Conservation (phyloP, 2,329 filamentous ascomycete genomes). For the Emergomyces orientalis region DNA sequence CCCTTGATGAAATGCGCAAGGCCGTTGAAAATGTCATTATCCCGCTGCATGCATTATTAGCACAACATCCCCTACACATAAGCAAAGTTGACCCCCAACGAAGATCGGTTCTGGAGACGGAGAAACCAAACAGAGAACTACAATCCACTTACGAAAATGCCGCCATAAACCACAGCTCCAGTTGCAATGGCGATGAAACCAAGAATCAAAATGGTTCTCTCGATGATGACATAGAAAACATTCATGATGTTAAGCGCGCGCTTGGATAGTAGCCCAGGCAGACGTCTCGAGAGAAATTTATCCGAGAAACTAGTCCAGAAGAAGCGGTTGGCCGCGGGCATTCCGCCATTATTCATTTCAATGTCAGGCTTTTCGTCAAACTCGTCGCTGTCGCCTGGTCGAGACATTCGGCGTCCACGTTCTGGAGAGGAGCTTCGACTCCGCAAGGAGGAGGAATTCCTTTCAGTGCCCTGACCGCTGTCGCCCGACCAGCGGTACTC, state of each 20-base stretch:
- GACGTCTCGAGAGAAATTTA: slow-evolving; percentile 44
- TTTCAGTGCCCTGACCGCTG: slow-evolving; percentile 66
- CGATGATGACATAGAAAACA: slow-evolving; percentile 57
- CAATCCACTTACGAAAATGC: slow-evolving; percentile 63
- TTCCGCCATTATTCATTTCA: slow-evolving; percentile 17
- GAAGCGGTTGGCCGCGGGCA: slow-evolving; percentile 28
- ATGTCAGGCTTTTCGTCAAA: slow-evolving; percentile 40
- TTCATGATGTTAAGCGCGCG: slow-evolving; percentile 50
- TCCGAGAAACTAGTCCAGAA: slow-evolving; percentile 40
- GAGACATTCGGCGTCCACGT: slow-evolving; percentile 36
- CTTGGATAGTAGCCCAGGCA: slow-evolving; percentile 48
- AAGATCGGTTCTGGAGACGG: too few species aligned
- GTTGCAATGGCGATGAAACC: slow-evolving; percentile 64
- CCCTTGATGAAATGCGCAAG: slow-evolving; percentile 92
- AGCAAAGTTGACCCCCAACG: too few species aligned
- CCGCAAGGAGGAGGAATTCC: slow-evolving; percentile 55
- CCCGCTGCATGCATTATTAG: slow-evolving; percentile 45
- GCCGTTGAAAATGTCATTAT: slow-evolving; percentile 63
- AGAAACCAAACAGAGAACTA: background rate
- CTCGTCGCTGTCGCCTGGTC: slow-evolving; percentile 40
- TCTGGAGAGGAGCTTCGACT: slow-evolving; percentile 56
- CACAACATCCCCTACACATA: background rate
- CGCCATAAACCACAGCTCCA: slow-evolving; percentile 67
- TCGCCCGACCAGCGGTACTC: slow-evolving; percentile 57
- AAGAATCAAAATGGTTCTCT: slow-evolving; percentile 67